These are phyloP conservation scores for Cladosporium sp. DNA, from an alignment of 2,329 filamentous ascomycete species.

Conservation along the genomic window DNA sequence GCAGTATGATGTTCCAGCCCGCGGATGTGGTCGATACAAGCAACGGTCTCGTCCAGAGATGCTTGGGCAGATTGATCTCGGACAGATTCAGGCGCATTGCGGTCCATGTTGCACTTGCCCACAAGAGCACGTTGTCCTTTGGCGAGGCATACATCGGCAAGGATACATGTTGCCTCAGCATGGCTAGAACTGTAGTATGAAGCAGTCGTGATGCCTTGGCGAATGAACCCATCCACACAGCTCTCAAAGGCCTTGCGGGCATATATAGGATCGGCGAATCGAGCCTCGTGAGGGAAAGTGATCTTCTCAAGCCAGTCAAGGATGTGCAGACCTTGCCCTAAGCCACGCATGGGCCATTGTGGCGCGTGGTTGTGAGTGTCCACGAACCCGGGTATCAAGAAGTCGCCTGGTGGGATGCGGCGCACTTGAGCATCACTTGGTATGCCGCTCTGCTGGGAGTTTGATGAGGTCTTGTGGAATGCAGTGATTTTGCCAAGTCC, in stretches of 20 bases:
- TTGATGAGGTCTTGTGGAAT: neutral
- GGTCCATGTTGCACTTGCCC: slow-evolving; percentile 54
- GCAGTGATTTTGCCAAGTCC: slow-evolving; percentile 24
- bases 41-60: slow-evolving; percentile 28
- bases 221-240: slow-evolving; percentile 60
- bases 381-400: slow-evolving; percentile 62
- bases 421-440: slow-evolving; percentile 28
- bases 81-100: slow-evolving; percentile 34
- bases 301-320: slow-evolving; percentile 60
- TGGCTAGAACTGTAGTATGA: slow-evolving; percentile 63
- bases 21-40: slow-evolving; percentile 34
- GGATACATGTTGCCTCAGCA: slow-evolving; percentile 57
- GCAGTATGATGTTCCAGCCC: slow-evolving; percentile 23
- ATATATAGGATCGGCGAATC: slow-evolving; percentile 43
- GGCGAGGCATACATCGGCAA: slow-evolving; percentile 56
- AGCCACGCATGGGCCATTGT: slow-evolving; percentile 52
- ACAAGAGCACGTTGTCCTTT: slow-evolving; percentile 62
- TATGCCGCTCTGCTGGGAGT: neutral
- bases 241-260: slow-evolving; percentile 47
- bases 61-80: slow-evolving; percentile 19
- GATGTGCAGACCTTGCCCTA: slow-evolving; percentile 42
- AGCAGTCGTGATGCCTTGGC: slow-evolving; percentile 64
- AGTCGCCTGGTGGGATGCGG: slow-evolving; percentile 47
- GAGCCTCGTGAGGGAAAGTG: slow-evolving; percentile 26
- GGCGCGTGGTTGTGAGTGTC: slow-evolving; percentile 72